Conservation (phyloP, 371 early-diverging fungal genomes). For the Mortierella sp. region DNA sequence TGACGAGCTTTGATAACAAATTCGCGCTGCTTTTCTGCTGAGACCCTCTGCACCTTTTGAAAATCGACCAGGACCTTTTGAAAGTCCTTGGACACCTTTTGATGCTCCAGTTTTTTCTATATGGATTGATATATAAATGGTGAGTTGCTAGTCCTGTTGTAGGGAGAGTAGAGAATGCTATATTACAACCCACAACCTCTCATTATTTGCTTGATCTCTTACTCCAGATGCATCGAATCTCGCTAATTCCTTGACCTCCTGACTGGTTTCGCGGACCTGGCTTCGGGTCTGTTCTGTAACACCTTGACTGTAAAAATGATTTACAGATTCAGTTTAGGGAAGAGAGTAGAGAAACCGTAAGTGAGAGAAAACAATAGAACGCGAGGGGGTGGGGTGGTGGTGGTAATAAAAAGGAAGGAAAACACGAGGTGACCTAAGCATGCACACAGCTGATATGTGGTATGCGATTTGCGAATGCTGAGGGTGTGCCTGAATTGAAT, state of each 20-base stretch:
- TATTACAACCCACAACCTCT: neutral
- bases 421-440: neutral
- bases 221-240: conserved; percentile 56
- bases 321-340: neutral
- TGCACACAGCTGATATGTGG: too few species aligned
- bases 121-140: neutral
- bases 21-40: conserved; percentile 91
- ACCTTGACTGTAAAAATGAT: conserved; percentile 67
- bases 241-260: conserved; percentile 77
- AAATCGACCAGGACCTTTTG: conserved; percentile 90
- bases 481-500: neutral
- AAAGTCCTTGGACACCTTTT: conserved; percentile 92
- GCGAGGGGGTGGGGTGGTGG: too few species aligned
- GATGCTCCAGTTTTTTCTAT: conserved; percentile 73
- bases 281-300: conserved; percentile 86
- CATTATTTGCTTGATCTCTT: conserved; percentile 9
- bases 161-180: conserved; percentile 1
- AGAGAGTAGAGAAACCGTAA: neutral
- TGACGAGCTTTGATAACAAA: conserved; percentile 75
- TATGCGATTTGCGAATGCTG: too few species aligned
- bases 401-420: neutral
- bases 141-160: neutral
- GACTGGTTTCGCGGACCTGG: conserved; percentile 81
- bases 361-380: neutral
- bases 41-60: conserved; percentile 85